phyloP scores from a whole-genome alignment of 352 stramenopile genomes.

The Globisporangium viniferum region DNA sequence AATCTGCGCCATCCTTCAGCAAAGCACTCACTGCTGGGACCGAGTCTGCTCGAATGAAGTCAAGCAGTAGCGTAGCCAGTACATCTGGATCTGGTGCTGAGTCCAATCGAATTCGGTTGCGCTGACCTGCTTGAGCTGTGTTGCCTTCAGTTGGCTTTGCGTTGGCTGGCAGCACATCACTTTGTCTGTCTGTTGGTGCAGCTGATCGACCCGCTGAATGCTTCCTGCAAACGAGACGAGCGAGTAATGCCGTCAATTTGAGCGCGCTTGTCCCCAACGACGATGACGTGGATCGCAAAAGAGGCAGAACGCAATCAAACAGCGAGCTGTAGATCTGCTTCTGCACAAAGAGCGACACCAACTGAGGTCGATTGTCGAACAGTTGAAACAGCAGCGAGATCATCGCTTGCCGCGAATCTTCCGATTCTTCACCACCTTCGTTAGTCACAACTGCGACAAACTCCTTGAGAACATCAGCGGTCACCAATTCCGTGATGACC shows the following conservation, averaged over 20 bases:
- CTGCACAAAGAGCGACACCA: constrained; percentile 58
- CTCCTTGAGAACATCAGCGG: constrained; percentile 43
- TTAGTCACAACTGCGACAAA: constrained; percentile 55
- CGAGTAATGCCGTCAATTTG: constrained; percentile 55
- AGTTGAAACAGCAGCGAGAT: constrained; percentile 63
- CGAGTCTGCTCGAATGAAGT: constrained; percentile 72
- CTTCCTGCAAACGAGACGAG: constrained; percentile 49
- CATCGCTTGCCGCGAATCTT: constrained; percentile 67
- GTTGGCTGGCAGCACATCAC: not conserved
- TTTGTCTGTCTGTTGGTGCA: not conserved
- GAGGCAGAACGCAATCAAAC: constrained; percentile 45
- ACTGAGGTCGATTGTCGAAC: constrained; percentile 48
- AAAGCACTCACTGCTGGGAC: constrained; percentile 67
- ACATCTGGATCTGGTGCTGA: constrained; percentile 63
- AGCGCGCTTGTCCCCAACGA: constrained; percentile 36
- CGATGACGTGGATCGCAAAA: constrained; percentile 43
- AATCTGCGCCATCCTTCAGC: constrained; percentile 71
- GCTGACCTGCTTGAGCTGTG: not conserved
- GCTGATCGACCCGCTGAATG: constrained; percentile 16
- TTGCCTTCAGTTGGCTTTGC: constrained; percentile 1
- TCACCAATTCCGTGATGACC: constrained; percentile 41
- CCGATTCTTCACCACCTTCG: constrained; percentile 44
- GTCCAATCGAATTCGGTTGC: constrained; percentile 37
- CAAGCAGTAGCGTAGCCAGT: constrained; percentile 54
- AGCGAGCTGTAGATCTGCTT: constrained; percentile 57